phyloP scores from a whole-genome alignment of 139 green algal genomes.

The Chlorella sp. region DNA sequence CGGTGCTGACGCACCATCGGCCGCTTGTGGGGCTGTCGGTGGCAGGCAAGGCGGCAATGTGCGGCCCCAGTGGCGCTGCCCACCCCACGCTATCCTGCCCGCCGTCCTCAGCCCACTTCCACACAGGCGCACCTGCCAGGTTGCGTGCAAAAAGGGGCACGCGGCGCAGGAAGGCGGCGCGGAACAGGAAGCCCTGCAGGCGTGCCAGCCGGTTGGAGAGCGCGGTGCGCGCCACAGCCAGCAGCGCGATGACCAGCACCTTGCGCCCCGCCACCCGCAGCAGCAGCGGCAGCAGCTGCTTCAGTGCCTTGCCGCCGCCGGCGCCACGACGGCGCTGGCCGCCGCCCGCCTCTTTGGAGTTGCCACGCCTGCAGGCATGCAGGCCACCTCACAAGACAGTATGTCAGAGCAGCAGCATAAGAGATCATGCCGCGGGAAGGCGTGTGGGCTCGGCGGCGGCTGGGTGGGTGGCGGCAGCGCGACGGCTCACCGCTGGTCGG shows the following conservation, averaged over 20 bases:
- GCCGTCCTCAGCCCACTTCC: not conserved
- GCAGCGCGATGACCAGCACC: constrained; percentile 29
- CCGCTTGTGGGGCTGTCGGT: not conserved
- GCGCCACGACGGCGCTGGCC: no score
- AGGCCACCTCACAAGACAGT: no score
- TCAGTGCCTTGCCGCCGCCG: constrained; percentile 34
- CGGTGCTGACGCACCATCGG: not conserved
- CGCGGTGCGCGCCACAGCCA: constrained; percentile 53
- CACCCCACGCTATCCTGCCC: not conserved
- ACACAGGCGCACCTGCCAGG: constrained; percentile 37
- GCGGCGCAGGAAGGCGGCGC: constrained; percentile 69
- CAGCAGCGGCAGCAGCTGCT: constrained; percentile 59
- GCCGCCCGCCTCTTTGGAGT: no score
- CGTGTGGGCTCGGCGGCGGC: no score
- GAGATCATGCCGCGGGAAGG: no score
- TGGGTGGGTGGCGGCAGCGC: no score
- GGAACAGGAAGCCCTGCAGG: constrained; percentile 80
- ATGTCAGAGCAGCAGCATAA: no score
- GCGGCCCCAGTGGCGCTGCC: not conserved
- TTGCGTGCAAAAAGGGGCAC: constrained; percentile 73
- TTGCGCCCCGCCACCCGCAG: constrained; percentile 45
- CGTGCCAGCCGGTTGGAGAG: constrained; percentile 74
- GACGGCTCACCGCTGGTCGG: no score
- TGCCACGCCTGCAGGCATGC: no score
- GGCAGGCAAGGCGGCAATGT: not conserved